Base-by-base conservation (phyloP, 208 protist species). In the Trypanosomatidae sp. region DNA sequence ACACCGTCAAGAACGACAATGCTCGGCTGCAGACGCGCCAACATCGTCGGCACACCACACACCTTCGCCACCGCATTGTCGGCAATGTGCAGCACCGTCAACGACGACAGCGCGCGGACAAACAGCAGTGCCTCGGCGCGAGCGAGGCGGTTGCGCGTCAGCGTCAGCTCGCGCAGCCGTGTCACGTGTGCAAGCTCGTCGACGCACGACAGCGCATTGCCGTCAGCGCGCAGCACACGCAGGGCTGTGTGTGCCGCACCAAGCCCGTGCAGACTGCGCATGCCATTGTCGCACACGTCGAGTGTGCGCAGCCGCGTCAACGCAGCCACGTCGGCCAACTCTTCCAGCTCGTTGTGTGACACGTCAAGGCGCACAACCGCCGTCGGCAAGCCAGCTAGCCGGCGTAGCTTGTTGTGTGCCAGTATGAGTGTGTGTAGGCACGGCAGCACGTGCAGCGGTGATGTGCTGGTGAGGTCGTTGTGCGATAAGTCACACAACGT, bases 401-500 rank as follows among this genome's bases (percentile, higher is more conserved):
- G 16, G 18, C 24, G 30, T 16, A 94, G 74, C 40, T 46, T 51
- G 50, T 94, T 94, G 59, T 85, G 69, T 42, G 72, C 85, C 28
- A 58, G 68, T 43, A 87, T 63, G 23, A 94, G 61, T 16, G 52
- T 57, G 4, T 53, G 43, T 4, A 92, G 67, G 2, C 71, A 60
- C 16, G 54, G 53, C 18, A 92, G 68, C 3, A 65, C 49, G 19
- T 86, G 58, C 20, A 92, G 65, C 28, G 68, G 53, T 0, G 61
- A 48, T 19, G 88, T 48, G 26, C 59, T 45, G 32, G 65, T 43
- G 25, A 92, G 70, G 20, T 72, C 55, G 35, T 92, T 92, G 32
- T 71, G 78, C 0, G 83, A 92, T 25, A 92, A 62, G 43, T 92
- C 83, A 42, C 88, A 82, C 33, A 69, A 74, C 10, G 74, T 88